phyloP scores from a whole-genome alignment of 2,329 filamentous ascomycete genomes.

The Hymenoscyphus infarciens region DNA sequence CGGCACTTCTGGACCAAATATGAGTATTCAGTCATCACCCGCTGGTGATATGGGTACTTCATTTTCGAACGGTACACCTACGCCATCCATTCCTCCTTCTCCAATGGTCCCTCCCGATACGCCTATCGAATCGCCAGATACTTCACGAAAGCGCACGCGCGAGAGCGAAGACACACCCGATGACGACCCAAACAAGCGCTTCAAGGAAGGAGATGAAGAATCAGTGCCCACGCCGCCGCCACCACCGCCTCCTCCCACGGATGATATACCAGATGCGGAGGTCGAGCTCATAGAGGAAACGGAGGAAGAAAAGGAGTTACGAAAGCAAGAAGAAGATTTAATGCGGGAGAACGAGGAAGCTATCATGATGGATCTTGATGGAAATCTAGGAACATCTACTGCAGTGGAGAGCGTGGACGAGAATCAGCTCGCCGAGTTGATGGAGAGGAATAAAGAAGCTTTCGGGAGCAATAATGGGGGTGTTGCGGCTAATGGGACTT shows the following conservation, averaged over 20 bases:
- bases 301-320: constrained; percentile 25
- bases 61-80: constrained; percentile 10
- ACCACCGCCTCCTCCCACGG: constrained; percentile 28
- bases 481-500: neutral
- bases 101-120: constrained; percentile 37
- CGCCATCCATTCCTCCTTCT: constrained; percentile 41
- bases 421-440: neutral
- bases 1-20: constrained; percentile 21
- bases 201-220: constrained; percentile 28
- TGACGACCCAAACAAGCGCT: constrained; percentile 29
- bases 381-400: neutral
- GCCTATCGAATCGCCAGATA: constrained; percentile 40
- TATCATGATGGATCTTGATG: constrained; percentile 29
- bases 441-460: neutral
- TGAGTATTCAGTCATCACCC: constrained; percentile 6
- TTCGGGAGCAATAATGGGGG: constrained; percentile 4
- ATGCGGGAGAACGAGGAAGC: constrained; percentile 34
- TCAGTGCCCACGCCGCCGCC: constrained; percentile 32
- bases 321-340: constrained; percentile 32
- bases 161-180: constrained; percentile 32
- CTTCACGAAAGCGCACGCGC: constrained; percentile 63
- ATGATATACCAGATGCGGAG: constrained; percentile 11
- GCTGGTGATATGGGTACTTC: constrained; percentile 28
- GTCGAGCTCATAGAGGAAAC: constrained; percentile 19
- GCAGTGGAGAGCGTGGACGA: neutral